phyloP scores from a whole-genome alignment of 2,329 filamentous ascomycete genomes.

The Apiospora kogelbergensis region DNA sequence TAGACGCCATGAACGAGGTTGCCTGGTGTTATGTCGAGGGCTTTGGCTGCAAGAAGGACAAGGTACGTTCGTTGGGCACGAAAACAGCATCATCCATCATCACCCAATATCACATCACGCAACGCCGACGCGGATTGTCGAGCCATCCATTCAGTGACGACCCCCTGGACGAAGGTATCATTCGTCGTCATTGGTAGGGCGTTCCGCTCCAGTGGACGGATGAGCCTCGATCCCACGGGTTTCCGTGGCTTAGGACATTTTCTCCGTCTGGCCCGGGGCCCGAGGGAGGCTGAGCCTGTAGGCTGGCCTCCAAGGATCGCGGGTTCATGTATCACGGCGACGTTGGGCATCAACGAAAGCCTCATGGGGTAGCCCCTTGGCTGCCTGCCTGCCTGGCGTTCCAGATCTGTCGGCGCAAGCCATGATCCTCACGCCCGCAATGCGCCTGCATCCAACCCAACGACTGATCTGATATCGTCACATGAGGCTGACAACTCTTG shows the following conservation, averaged over 20 bases:
- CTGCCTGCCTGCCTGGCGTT: background rate
- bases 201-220: background rate
- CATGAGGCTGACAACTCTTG: slow-evolving; percentile 50
- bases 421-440: slow-evolving; percentile 14
- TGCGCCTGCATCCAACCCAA: slow-evolving; percentile 12
- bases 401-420: background rate
- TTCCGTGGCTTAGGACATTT: background rate
- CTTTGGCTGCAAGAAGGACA: slow-evolving; percentile 98
- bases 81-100: slow-evolving; percentile 17
- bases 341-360: slow-evolving; percentile 42
- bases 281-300: slow-evolving; percentile 3
- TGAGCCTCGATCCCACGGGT: background rate
- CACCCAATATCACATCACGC: slow-evolving; percentile 25
- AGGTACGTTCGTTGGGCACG: slow-evolving; percentile 69
- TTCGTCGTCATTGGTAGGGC: background rate
- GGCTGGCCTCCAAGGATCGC: background rate
- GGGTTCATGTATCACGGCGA: background rate
- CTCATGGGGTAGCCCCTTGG: slow-evolving; percentile 18
- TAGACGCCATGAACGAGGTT: slow-evolving; percentile 95
- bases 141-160: background rate
- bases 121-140: background rate
- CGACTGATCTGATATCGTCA: background rate
- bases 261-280: background rate
- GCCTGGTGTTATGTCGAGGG: slow-evolving; percentile 96
- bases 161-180: background rate